A percentile compares a stretch with the other conserved stretches of the same genome.
Conservation (phyloP, 345 rosid species). For the Murraya koenigii region DNA sequence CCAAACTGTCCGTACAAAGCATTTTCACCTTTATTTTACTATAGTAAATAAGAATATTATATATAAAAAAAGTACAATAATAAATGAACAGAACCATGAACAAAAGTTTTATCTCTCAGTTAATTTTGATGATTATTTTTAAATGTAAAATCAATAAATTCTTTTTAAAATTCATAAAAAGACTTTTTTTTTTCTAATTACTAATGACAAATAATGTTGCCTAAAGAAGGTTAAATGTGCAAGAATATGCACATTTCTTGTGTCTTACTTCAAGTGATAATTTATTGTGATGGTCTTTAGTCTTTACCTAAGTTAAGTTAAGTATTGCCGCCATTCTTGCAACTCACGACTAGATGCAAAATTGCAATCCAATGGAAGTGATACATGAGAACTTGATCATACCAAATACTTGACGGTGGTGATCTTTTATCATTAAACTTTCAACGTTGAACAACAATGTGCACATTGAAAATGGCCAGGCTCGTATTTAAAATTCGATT, state of each 20-base stretch:
- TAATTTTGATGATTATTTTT: no score
- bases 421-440: no score
- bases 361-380: not conserved
- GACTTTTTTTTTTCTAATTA: not conserved
- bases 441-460: no score
- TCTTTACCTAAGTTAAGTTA: not conserved
- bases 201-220: not conserved
- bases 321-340: not conserved
- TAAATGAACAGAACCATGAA: not conserved
- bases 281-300: not conserved
- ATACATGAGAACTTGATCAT: not conserved
- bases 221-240: no score
- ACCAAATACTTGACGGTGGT: not conserved
- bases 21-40: no score
- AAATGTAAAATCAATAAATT: no score
- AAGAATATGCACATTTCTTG: not conserved
- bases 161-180: not conserved
- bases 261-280: not conserved
- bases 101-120: not conserved
- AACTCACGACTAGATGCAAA: not conserved
- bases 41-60: not conserved
- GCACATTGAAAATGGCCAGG: not conserved
- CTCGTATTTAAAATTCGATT: not conserved
- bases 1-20: slow-evolving; percentile 98
- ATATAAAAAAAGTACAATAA: not conserved